These are phyloP conservation scores for Diutina catenulata DNA, from an alignment of 1,139 yeast species.

Conservation along the genomic window DNA sequence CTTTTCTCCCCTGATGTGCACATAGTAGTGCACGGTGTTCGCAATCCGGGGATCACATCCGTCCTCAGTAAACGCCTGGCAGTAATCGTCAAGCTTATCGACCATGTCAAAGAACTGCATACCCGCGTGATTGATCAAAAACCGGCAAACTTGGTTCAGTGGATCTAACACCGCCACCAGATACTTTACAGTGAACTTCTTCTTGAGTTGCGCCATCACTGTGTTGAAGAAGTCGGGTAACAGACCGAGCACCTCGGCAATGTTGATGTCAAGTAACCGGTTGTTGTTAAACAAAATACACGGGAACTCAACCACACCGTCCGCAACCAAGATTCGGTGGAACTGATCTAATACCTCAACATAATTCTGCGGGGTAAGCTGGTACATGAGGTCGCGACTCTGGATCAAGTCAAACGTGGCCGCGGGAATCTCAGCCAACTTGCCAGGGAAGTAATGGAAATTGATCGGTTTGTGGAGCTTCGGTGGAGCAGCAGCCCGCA, in stretches of 20 bases:
- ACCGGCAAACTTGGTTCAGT: slow-evolving; percentile 1
- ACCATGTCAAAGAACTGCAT: not conserved
- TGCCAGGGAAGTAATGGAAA: slow-evolving; percentile 1
- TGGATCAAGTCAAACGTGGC: slow-evolving; percentile 3
- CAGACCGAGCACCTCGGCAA: not conserved
- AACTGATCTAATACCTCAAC: not conserved
- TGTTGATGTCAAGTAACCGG: not conserved
- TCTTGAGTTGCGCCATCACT: not conserved
- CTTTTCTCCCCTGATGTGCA: not conserved
- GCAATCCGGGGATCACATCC: not conserved
- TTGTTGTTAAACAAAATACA: not conserved
- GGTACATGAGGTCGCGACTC: not conserved
- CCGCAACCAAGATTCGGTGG: not conserved
- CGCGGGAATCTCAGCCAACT: not conserved
- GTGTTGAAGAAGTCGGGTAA: not conserved
- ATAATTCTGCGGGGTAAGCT: not conserved
- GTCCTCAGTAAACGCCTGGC: not conserved
- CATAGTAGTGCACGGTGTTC: not conserved
- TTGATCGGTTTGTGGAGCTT: slow-evolving; percentile 2
- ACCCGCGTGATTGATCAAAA: not conserved
- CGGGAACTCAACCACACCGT: not conserved
- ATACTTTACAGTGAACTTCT: not conserved
- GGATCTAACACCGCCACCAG: slow-evolving; percentile 5
- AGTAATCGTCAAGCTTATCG: not conserved
- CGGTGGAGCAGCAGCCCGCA: not conserved